These are phyloP conservation scores for Ustilago trichophora DNA, from an alignment of 1,284 basidiomycete species.

Conservation along the genomic window DNA sequence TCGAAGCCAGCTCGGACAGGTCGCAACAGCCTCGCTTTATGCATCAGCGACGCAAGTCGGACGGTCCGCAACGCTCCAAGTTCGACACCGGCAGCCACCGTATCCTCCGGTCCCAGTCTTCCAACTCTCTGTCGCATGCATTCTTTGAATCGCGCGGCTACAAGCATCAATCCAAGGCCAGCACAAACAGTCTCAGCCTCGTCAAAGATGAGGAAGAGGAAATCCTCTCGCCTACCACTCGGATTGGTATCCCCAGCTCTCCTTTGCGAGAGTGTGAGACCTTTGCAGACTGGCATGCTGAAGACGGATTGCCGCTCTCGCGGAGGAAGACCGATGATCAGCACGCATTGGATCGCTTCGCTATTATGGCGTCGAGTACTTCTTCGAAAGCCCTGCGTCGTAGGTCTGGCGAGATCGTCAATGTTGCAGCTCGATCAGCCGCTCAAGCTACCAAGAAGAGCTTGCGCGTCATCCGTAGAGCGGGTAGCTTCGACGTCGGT, in stretches of 20 bases:
- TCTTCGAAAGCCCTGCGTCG: slow-evolving; percentile 28
- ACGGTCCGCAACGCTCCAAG: slow-evolving; percentile 29
- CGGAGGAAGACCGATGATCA: slow-evolving; percentile 21
- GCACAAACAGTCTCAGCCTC: slow-evolving; percentile 28
- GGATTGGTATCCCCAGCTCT: slow-evolving; percentile 8
- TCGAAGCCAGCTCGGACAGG: slow-evolving; percentile 14
- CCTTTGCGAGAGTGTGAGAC: slow-evolving; percentile 26
- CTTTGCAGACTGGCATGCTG: slow-evolving; percentile 11
- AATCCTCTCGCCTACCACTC: background rate
- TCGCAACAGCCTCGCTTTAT: slow-evolving; percentile 14
- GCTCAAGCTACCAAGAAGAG: slow-evolving; percentile 37
- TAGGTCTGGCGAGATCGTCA: slow-evolving; percentile 34
- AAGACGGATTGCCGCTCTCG: slow-evolving; percentile 7
- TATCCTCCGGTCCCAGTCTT: slow-evolving; percentile 35
- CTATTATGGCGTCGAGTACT: slow-evolving; percentile 22
- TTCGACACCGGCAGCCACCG: slow-evolving; percentile 20
- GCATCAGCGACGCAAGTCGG: slow-evolving; percentile 44
- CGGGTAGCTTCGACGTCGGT: slow-evolving; percentile 41
- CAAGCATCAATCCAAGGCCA: slow-evolving; percentile 25
- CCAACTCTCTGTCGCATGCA: slow-evolving; percentile 30
- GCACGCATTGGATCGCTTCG: slow-evolving; percentile 12
- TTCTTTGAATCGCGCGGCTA: slow-evolving; percentile 19
- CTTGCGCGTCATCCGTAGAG: slow-evolving; percentile 34
- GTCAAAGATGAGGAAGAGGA: slow-evolving; percentile 35
- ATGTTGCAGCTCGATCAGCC: slow-evolving; percentile 27